Base-by-base conservation (phyloP, 139 green algal species). In the Chlamydomonas sphaeroides region DNA sequence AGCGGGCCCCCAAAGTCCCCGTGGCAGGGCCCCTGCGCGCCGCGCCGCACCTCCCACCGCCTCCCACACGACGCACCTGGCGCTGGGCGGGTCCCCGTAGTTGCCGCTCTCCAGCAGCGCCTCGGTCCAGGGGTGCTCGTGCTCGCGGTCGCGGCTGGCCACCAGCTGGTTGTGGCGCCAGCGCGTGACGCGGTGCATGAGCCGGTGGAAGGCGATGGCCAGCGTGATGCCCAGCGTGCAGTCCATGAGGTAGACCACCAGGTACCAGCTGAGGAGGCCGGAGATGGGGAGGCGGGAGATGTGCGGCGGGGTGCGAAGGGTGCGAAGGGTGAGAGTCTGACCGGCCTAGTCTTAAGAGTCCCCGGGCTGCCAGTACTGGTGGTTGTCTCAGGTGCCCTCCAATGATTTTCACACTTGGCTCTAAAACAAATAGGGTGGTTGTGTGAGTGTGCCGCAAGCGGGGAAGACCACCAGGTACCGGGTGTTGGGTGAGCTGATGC, bases 141-240 rank as follows among this genome's bases (percentile, higher is more conserved):
- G 26, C 7, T 80, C 59, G 39, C 59, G 74, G 32, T 80, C 74
- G 3, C 59, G 39, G 14, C 59, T 26, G 1, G 59, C 59, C 74
- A 71, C 45, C 41, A 80, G 59, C 74, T 62, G 72, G 11, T 38
- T 32, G 56, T 73, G 62, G 1, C 45, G 63, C 45, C 76, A 73
- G 32, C 42, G 62, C n/a, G 32, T 63, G 6, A 32, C 42, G 30
- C 45, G 33, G 76, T 74, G 62, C 62, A 83, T 66, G 6, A 74
- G 38, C 25, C 63, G 76, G 74, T 88, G 83, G 42, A 88, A 84
- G 18, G 48, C 26, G 75, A 88, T 88, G 51, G 83, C 83, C 75
- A 88, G 36, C 3, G 83, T 80, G 66, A 88, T 72, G 53, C 83
- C 83, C 48, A 88, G 75, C 28, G 75, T 84, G 75, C 83, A 84